Conservation (phyloP, 148 eudicot genomes). For the Amaranthus cruentus region DNA sequence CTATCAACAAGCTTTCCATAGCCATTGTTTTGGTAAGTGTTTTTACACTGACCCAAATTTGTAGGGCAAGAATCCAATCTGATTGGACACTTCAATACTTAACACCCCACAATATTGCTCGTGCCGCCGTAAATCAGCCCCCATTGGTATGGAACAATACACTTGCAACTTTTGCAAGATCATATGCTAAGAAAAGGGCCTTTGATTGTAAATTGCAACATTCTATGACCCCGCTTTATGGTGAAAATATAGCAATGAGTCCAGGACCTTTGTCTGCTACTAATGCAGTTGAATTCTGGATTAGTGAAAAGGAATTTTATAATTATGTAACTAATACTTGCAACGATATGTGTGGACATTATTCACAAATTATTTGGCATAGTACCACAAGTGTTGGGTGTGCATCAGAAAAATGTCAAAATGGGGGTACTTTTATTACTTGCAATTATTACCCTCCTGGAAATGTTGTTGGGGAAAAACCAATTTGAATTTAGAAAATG, state of each 20-base stretch:
- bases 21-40: conserved; percentile 30
- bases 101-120: conserved; percentile 39
- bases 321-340: conserved; percentile 41
- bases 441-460: conserved; percentile 20
- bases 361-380: conserved; percentile 33
- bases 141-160: conserved; percentile 42
- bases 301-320: conserved; percentile 37
- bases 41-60: conserved; percentile 2
- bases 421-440: no score
- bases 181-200: conserved; percentile 38
- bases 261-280: conserved; percentile 19
- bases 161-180: conserved; percentile 30
- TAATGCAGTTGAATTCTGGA: conserved; percentile 40
- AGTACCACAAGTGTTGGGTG: no score
- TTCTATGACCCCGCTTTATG: conserved; percentile 32
- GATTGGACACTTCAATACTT: conserved; percentile 3
- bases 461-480: no score
- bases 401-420: no score
- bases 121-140: conserved; percentile 26
- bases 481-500: no score
- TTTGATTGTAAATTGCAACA: conserved; percentile 43
- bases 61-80: background rate
- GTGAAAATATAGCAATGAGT: conserved; percentile 52
- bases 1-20: conserved; percentile 9
- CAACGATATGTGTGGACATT: conserved; percentile 21